Evolutionary conservation across 2,329 filamentous ascomycete genomes (phyloP).

Genomic region (Aureobasidium sp.): DNA sequence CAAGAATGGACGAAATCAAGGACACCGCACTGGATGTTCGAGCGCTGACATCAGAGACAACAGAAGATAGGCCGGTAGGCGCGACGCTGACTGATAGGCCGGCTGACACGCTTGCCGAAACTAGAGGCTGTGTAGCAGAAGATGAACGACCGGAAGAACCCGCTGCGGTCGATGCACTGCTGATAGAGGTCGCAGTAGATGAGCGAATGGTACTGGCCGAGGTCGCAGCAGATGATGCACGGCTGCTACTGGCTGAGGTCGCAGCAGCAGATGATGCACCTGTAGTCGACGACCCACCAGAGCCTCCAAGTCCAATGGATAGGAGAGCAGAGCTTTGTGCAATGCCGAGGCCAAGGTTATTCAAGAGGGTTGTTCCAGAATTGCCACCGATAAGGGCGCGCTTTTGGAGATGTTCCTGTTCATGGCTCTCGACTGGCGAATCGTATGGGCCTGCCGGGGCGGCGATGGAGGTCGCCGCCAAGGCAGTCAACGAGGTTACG

Average conservation of each 20-base stretch:
- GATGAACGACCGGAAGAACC: background rate
- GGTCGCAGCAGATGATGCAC: background rate
- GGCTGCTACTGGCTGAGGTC: background rate
- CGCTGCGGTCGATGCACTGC: background rate
- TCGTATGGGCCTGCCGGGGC: background rate
- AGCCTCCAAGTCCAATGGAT: background rate
- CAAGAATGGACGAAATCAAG: background rate
- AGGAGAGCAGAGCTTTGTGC: background rate
- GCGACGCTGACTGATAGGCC: background rate
- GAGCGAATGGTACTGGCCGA: background rate
- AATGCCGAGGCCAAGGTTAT: background rate
- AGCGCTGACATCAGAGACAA: background rate
- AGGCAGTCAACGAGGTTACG: background rate
- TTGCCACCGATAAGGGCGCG: background rate
- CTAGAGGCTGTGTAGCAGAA: background rate
- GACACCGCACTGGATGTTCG: background rate
- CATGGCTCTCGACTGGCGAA: background rate
- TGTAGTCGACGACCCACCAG: background rate
- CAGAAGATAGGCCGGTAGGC: background rate
- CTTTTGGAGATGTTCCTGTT: background rate
- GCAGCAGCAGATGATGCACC: background rate
- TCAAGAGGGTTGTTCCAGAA: background rate
- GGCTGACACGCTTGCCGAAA: background rate
- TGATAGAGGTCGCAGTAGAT: background rate
- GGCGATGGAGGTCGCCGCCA: conserved; percentile 1